Conservation (phyloP, 2,329 filamentous ascomycete genomes). For the Lachnellula occidentalis region DNA sequence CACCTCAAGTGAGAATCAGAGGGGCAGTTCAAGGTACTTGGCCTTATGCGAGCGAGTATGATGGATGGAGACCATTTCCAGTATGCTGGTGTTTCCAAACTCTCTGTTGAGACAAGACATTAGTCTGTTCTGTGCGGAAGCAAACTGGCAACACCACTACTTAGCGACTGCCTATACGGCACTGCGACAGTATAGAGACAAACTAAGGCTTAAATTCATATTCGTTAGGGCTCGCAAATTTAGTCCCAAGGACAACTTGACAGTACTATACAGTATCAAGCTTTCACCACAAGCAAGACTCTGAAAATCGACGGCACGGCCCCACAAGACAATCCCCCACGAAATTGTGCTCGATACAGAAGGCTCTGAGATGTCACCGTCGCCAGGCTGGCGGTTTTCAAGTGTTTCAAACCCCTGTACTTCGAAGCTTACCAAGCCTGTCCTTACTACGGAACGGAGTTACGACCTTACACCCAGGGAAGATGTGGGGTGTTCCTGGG, state of each 20-base stretch:
- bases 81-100: too few relatives aligned
- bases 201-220: too few relatives aligned
- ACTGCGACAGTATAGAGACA: too few relatives aligned
- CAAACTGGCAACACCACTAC: not conserved
- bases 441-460: too few relatives aligned
- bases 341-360: not conserved
- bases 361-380: not conserved
- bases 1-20: too few relatives aligned
- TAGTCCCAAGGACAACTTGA: too few relatives aligned
- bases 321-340: not conserved
- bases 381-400: not conserved
- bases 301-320: not conserved
- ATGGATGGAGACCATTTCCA: too few relatives aligned
- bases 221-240: too few relatives aligned
- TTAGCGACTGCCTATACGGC: not conserved
- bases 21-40: too few relatives aligned
- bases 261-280: not conserved
- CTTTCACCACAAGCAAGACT: not conserved
- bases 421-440: not conserved
- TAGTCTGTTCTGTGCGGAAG: not conserved
- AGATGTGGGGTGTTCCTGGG: not conserved
- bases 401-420: not conserved
- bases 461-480: not conserved
- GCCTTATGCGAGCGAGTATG: too few relatives aligned
- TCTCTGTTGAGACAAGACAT: too few relatives aligned